These are phyloP conservation scores for Volvox carteri DNA, from an alignment of 163 green algal species.

Conservation along the genomic window DNA sequence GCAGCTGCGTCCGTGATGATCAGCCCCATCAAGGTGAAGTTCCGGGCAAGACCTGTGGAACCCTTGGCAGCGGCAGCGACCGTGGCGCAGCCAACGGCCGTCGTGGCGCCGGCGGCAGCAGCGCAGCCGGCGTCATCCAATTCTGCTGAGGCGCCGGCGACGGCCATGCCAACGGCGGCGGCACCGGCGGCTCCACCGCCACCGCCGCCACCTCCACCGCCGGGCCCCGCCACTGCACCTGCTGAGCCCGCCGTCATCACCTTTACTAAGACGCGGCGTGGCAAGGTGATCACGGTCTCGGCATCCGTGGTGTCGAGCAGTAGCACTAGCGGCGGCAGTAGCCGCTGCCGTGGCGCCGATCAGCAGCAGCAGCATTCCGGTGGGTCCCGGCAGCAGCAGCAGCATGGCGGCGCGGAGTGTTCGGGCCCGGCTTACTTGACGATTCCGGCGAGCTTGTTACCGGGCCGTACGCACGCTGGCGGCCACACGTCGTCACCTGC, in stretches of 20 bases:
- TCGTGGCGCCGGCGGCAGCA: not conserved
- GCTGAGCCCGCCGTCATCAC: not conserved
- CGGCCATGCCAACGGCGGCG: not conserved
- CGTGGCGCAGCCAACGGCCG: not conserved
- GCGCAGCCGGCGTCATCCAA: no score
- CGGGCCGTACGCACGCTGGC: not conserved
- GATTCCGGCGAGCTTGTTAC: conserved; percentile 22
- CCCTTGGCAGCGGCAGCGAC: not conserved
- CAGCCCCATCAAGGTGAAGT: conserved; percentile 52
- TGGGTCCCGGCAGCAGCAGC: not conserved
- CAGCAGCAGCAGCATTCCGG: conserved; percentile 29
- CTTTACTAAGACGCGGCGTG: conserved; percentile 23
- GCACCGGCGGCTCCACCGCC: not conserved
- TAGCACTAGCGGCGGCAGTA: no score
- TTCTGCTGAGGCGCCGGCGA: no score
- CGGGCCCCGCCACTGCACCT: not conserved
- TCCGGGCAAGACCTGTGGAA: conserved; percentile 26
- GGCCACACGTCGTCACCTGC: no score
- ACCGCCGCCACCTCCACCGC: not conserved
- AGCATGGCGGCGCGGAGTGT: not conserved
- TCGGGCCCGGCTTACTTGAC: conserved; percentile 11
- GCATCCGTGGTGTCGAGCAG: not conserved
- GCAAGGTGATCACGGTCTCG: conserved; percentile 37
- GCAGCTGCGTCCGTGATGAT: not conserved
- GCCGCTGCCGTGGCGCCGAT: not conserved